Percentiles rank a stretch among this genome's conserved stretches.
Conservation (phyloP, 768 basidiomycete species). For the Termitomyces heimii region DNA sequence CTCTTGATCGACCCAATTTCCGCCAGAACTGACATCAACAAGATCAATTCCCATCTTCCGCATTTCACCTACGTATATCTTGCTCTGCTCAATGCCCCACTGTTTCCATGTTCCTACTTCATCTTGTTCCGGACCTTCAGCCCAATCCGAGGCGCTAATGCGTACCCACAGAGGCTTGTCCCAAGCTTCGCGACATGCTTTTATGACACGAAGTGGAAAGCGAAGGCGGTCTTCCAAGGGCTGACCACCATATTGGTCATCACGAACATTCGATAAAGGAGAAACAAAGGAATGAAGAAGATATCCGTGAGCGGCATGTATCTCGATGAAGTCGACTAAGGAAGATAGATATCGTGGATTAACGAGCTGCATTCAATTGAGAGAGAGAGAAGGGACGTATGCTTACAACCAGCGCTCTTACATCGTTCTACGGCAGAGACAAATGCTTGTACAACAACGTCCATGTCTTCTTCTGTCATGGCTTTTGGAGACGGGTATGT, state of each 20-base stretch:
- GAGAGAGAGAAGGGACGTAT: not conserved
- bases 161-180: slow-evolving; percentile 69
- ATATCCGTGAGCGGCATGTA: slow-evolving; percentile 71
- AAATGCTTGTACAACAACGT: slow-evolving; percentile 56
- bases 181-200: slow-evolving; percentile 52
- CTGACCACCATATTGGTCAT: slow-evolving; percentile 67
- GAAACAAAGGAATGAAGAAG: slow-evolving; percentile 65
- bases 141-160: slow-evolving; percentile 66
- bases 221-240: slow-evolving; percentile 68
- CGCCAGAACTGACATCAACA: slow-evolving; percentile 68
- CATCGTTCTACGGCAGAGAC: slow-evolving; percentile 45
- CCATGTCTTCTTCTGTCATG: slow-evolving; percentile 50
- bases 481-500: slow-evolving; percentile 51
- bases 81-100: slow-evolving; percentile 80
- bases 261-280: slow-evolving; percentile 67
- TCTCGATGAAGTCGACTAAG: slow-evolving; percentile 65
- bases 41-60: slow-evolving; percentile 64
- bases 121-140: slow-evolving; percentile 48
- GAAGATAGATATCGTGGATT: not conserved
- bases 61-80: slow-evolving; percentile 47
- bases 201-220: slow-evolving; percentile 53
- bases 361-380: not conserved
- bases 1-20: slow-evolving; percentile 56
- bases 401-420: slow-evolving; percentile 57
- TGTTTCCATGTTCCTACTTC: slow-evolving; percentile 51